These are phyloP conservation scores for Paramecium bursaria DNA, from an alignment of 73 alveolate species.

Conservation along the genomic window DNA sequence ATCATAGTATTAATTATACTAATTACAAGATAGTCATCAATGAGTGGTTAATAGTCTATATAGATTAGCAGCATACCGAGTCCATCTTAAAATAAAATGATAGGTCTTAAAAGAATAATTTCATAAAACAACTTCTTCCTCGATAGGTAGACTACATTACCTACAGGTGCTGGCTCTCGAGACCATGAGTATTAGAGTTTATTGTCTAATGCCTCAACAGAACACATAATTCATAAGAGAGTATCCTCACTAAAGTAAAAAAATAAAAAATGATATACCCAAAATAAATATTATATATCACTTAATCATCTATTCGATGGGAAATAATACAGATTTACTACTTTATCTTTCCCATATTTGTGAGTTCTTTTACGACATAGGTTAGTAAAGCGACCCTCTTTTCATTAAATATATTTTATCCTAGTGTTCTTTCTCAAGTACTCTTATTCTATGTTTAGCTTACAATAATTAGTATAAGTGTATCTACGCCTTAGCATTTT, in stretches of 20 bases:
- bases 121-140: constrained; percentile 47
- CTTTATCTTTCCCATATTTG: no score
- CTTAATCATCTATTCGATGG: no score
- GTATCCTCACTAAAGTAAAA: constrained; percentile 33
- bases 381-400: background rate
- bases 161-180: background rate
- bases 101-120: constrained; percentile 27
- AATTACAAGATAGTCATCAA: constrained; percentile 16
- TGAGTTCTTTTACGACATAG: no score
- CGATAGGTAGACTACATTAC: constrained; percentile 34
- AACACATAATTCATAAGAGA: constrained; percentile 27
- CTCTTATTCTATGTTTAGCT: background rate
- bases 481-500: background rate
- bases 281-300: no score
- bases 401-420: background rate
- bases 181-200: constrained; percentile 22
- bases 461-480: background rate
- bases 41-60: background rate
- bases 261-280: background rate
- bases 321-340: no score
- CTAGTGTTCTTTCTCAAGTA: background rate
- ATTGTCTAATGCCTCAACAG: background rate
- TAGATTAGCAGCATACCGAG: background rate
- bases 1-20: constrained; percentile 36
- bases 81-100: constrained; percentile 31